Base-by-base conservation (phyloP, 2,329 filamentous ascomycete genomes). In the Paraphoma chrysanthemicola region DNA sequence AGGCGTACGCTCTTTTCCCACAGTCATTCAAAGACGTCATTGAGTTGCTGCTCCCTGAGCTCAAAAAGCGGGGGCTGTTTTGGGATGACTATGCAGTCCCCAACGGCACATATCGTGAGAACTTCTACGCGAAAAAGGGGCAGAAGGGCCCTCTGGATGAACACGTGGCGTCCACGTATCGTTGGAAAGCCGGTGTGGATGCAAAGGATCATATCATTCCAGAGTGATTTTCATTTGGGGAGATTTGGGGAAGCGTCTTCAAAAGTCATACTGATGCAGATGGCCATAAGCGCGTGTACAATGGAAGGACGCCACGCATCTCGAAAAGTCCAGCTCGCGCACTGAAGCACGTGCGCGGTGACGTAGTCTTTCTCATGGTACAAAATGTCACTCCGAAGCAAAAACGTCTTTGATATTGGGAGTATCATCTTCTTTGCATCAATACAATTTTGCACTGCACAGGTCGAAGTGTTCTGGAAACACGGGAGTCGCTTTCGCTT, bases 11-110 rank as follows among this genome's bases (percentile, higher is more conserved):
- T 0, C 76, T 89, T n/a, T 88, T 88, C 65, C 88, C 88, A 0
- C 83, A 85, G 54, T 87, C 86, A 0, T 91, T 90, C 75, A 84
- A 87, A 56, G 88, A 91, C 61, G 85, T 91, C 11, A 83, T 87
- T 41, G 86, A 90, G 28, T 78, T 88, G 1, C 73, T 91, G 6
- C 70, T 91, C 1, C 89, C 88, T 0, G 89, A 90, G 63, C 78
- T 91, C 16, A 82, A 80, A 29, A 77, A 76, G 10, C 79, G 88
- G 18, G 86, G 87, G 0, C 68, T 88, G 5, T 87, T 88, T 70
- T 86, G 78, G 76, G 73, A 82, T 16, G 79, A 81, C 43, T 83
- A 83, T 64, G 79, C 81, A 6, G 83, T 86, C 2, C 81, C 82
- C 1, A 82, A 81, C 1, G 86, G 85, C 0, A 88, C 85, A 0